phyloP scores from a whole-genome alignment of 2,329 filamentous ascomycete genomes.

The Sporothrix globosa region DNA sequence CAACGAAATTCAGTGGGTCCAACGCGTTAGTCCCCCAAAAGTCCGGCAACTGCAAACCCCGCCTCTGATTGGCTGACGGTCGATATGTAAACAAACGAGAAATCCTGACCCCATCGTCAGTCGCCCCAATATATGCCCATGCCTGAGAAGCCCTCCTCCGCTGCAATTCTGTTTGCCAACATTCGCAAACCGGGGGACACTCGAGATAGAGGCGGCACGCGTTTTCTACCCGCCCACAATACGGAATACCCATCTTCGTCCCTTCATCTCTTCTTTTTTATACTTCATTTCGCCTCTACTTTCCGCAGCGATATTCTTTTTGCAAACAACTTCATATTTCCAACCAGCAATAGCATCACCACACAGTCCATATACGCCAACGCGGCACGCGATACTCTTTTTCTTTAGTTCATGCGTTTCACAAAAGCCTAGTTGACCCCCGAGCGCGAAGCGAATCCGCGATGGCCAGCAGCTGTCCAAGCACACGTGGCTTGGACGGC shows the following conservation, averaged over 20 bases:
- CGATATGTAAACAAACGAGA: conserved; percentile 35
- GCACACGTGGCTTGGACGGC: conserved; percentile 3
- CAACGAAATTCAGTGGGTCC: neutral
- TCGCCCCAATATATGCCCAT: neutral
- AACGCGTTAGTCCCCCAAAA: neutral
- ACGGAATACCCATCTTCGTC: neutral
- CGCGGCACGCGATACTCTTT: conserved; percentile 13
- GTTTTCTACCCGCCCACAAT: neutral
- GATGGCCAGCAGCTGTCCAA: conserved; percentile 23
- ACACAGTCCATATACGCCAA: neutral
- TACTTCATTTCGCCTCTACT: neutral
- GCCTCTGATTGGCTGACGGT: conserved; percentile 29
- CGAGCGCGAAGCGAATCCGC: neutral
- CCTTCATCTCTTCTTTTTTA: no score
- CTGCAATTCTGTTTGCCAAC: neutral
- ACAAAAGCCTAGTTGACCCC: neutral
- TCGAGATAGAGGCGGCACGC: neutral
- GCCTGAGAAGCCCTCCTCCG: neutral
- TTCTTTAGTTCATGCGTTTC: neutral
- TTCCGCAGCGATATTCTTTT: conserved; percentile 9
- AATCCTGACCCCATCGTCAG: neutral
- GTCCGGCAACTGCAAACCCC: conserved; percentile 3
- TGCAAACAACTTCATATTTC: neutral
- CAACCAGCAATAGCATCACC: neutral
- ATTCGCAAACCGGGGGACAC: neutral